phyloP scores from a whole-genome alignment of 768 basidiomycete genomes.

The Rhizopogon roseolus region DNA sequence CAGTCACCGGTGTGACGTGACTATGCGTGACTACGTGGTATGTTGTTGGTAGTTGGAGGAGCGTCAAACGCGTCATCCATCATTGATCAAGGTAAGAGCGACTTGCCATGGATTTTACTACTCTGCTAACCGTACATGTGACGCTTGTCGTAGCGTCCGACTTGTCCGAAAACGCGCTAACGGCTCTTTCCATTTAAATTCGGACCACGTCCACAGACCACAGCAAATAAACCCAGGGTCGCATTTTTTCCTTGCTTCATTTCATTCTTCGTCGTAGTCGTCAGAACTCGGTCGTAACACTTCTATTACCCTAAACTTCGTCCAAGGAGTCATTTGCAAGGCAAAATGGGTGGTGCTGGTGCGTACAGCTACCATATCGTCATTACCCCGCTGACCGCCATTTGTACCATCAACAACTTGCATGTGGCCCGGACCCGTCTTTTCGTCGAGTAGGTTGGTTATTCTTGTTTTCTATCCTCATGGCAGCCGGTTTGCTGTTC shows the following conservation, averaged over 20 bases:
- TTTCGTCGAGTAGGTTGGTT: slow-evolving; percentile 68
- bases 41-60: too few species aligned
- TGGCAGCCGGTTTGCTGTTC: slow-evolving; percentile 92
- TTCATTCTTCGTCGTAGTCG: not conserved
- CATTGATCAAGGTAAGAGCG: not conserved
- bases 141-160: not conserved
- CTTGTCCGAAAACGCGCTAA: not conserved
- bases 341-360: slow-evolving; percentile 41
- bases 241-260: slow-evolving; percentile 1
- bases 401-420: not conserved
- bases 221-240: not conserved
- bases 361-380: slow-evolving; percentile 13
- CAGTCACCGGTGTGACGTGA: not conserved
- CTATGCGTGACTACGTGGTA: not conserved
- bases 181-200: not conserved
- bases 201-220: not conserved
- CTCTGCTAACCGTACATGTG: not conserved
- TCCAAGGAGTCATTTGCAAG: not conserved
- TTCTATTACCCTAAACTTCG: not conserved
- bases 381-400: not conserved
- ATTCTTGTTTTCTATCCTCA: slow-evolving; percentile 93
- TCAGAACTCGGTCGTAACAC: too few species aligned
- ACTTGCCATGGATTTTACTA: not conserved
- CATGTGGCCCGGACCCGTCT: not conserved
- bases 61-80: too few species aligned